These are phyloP conservation scores for Vitis rupestris DNA, from an alignment of 164 flowering plant genomes.

Conservation along the genomic window DNA sequence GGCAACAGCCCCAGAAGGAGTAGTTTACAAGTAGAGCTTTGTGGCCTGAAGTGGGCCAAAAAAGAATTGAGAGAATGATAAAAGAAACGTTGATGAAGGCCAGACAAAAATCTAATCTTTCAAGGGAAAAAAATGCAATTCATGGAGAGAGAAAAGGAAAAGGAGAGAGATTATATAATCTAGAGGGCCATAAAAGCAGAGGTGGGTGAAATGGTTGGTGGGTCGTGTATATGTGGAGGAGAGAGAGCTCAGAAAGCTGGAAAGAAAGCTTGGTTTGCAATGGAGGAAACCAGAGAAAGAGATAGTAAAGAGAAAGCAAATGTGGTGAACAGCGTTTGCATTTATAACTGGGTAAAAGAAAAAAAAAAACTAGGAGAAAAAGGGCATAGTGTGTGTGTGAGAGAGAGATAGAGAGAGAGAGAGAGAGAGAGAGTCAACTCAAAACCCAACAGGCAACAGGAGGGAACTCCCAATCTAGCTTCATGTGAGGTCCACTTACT, in stretches of 20 bases:
- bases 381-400: neutral
- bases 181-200: conserved; percentile 16
- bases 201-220: conserved; percentile 56
- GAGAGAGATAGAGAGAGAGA: conserved; percentile 1
- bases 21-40: conserved; percentile 37
- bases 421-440: conserved; percentile 17
- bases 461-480: conserved; percentile 19
- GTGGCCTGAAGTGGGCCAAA: conserved; percentile 36
- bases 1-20: conserved; percentile 26
- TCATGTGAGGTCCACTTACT: conserved; percentile 5
- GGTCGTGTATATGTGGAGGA: conserved; percentile 25
- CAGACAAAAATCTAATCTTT: conserved; percentile 41
- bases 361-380: neutral
- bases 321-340: conserved; percentile 16
- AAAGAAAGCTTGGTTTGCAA: conserved; percentile 71
- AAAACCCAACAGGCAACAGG: neutral
- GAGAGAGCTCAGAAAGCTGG: conserved; percentile 34
- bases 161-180: conserved; percentile 1
- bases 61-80: conserved; percentile 23
- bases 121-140: neutral
- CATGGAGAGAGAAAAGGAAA: conserved; percentile 3
- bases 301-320: conserved; percentile 43
- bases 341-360: conserved; percentile 20
- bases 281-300: conserved; percentile 55
- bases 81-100: conserved; percentile 12